Evolutionary conservation across 805 yeast species (phyloP).

Genomic region (Schwanniomyces pseudopolymorphus): DNA sequence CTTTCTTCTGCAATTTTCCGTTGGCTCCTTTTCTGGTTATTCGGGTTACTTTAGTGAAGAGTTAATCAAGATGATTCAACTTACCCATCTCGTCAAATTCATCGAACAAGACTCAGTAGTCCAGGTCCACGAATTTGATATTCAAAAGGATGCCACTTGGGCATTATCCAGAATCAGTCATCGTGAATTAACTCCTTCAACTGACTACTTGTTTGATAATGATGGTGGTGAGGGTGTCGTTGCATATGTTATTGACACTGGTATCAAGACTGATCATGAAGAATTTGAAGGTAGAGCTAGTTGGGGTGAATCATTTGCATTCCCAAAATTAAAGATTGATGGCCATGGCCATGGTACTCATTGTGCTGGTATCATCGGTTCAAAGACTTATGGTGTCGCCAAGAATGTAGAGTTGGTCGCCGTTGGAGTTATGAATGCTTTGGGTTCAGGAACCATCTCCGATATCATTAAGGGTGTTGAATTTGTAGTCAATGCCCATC

Average conservation of each 20-base stretch:
- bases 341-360: slow-evolving; percentile 90
- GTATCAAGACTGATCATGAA: slow-evolving; percentile 61
- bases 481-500: slow-evolving; percentile 38
- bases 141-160: slow-evolving; percentile 42
- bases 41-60: slow-evolving; percentile 62
- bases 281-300: slow-evolving; percentile 63
- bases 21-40: slow-evolving; percentile 60
- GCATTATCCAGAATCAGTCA: slow-evolving; percentile 40
- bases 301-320: slow-evolving; percentile 46
- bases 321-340: slow-evolving; percentile 48
- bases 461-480: slow-evolving; percentile 44
- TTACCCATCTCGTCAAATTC: slow-evolving; percentile 17
- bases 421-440: slow-evolving; percentile 39
- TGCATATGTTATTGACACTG: slow-evolving; percentile 84
- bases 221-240: slow-evolving; percentile 51
- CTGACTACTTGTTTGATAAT: slow-evolving; percentile 34
- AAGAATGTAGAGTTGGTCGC: slow-evolving; percentile 50
- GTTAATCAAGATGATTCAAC: slow-evolving; percentile 11
- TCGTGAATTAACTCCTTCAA: slow-evolving; percentile 24
- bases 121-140: slow-evolving; percentile 26
- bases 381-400: slow-evolving; percentile 79
- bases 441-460: slow-evolving; percentile 41
- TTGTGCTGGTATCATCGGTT: slow-evolving; percentile 86
- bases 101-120: slow-evolving; percentile 46
- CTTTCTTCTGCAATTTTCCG: slow-evolving; percentile 24